Evolutionary conservation across 495 filamentous ascomycete species (phyloP).

Genomic region (Podospora pseudocomata): DNA sequence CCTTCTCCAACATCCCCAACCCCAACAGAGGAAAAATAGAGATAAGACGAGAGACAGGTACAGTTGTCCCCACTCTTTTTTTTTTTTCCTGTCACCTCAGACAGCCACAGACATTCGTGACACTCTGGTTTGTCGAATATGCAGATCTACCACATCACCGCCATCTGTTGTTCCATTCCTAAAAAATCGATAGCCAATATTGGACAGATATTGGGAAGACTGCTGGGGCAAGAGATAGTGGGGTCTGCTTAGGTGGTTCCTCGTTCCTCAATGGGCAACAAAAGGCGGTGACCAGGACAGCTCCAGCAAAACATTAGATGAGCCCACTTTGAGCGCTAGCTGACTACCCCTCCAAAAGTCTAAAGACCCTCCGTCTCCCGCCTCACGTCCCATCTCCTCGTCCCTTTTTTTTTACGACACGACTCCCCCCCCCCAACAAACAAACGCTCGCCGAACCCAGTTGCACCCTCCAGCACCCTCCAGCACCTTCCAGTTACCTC

Average conservation of each 20-base stretch:
- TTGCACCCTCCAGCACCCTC: constrained; percentile 18
- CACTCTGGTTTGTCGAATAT: neutral
- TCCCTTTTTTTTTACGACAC: constrained; percentile 16
- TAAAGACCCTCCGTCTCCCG: constrained; percentile 18
- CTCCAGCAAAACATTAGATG: constrained; percentile 15
- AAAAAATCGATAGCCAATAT: neutral
- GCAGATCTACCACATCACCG: neutral
- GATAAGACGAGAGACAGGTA: neutral
- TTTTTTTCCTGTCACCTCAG: neutral
- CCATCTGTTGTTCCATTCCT: neutral
- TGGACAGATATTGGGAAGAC: constrained; percentile 8
- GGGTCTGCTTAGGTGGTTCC: constrained; percentile 5
- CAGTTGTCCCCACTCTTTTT: neutral
- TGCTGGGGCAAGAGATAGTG: constrained; percentile 22
- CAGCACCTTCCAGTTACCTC: too few relatives aligned
- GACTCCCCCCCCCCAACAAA: constrained; percentile 9
- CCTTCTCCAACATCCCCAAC: neutral
- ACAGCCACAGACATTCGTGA: neutral
- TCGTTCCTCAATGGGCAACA: neutral
- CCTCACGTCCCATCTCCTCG: constrained; percentile 20
- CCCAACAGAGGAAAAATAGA: neutral
- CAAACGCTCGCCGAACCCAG: constrained; percentile 19
- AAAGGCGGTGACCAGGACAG: neutral
- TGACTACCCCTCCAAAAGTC: constrained; percentile 25
- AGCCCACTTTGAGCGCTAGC: constrained; percentile 18